Base-by-base conservation (phyloP, 2,329 filamentous ascomycete species). In the Lomentospora prolificans region DNA sequence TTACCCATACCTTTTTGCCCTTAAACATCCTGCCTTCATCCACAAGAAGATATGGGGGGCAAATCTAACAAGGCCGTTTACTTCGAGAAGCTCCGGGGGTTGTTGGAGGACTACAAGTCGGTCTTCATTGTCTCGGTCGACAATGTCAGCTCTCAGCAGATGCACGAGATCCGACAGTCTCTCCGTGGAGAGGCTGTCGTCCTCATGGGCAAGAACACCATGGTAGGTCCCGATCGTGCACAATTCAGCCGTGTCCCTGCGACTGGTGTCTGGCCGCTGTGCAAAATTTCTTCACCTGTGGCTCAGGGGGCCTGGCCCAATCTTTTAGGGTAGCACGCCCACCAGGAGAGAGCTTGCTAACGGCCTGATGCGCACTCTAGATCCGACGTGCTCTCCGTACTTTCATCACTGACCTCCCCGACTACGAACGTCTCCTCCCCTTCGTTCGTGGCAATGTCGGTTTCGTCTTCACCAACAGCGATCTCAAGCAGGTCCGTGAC, bases 61-160 rank as follows among this genome's bases (percentile, higher is more conserved):
- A 96, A 89, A 82, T 82, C 88, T 70, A 91, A 86, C 85, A 99
- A 97, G 85, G 84, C 89, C 75, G 88, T 74, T 69, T 96, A 99
- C 86, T 99, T 99, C 83, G 92, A 96, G 77, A 97, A 97, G 90
- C 90, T 99, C 75, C 95, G 96, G 87, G 76, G 75, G 77, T 85
- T 97, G 75, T 87, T 99, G 75, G 89, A 97, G 81, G 86, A 90
- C 75, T 97, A 95, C 87, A 85, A 84, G 75, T 92, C 88, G 71
- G 88, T 97, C 81, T 97, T 99, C 89, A 91, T 99, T 76, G 91
- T 96, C 75, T 72, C 85, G 72, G 87, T 92, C 72, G 89, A 97
- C 90, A 99, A 97, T 99, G 94, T 99, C 85, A 90, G 87, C 76
- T 99, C 94, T 67, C 94, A 99, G 86, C 95, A 99, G 86, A 99